These are phyloP conservation scores for Citrus maxima DNA, from an alignment of 345 rosid species.

Conservation along the genomic window DNA sequence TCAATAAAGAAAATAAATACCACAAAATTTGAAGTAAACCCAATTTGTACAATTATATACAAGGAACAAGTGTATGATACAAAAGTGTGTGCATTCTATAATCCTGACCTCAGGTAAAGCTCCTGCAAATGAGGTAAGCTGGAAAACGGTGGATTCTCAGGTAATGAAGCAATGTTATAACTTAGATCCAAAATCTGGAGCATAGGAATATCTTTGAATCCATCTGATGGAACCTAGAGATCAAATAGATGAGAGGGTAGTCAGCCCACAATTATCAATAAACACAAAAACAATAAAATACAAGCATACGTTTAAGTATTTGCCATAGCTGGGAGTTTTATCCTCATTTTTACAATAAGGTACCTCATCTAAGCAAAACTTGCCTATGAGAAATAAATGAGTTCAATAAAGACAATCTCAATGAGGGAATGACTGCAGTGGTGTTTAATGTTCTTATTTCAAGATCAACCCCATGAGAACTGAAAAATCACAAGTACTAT, in stretches of 20 bases:
- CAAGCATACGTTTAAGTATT: not conserved
- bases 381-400: not conserved
- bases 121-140: constrained; percentile 65
- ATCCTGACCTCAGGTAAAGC: constrained; percentile 76
- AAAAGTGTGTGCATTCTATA: not conserved
- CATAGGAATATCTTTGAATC: constrained; percentile 62
- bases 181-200: constrained; percentile 84
- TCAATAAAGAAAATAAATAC: constrained; percentile 13
- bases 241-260: constrained; percentile 16
- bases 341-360: not conserved
- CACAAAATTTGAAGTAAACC: not conserved
- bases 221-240: constrained; percentile 68
- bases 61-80: not conserved
- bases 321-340: not conserved
- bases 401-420: not conserved
- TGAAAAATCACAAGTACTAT: not conserved
- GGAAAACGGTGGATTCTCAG: constrained; percentile 57
- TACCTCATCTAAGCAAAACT: not conserved
- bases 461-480: not conserved
- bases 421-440: not conserved
- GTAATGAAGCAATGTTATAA: constrained; percentile 57
- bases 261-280: constrained; percentile 15
- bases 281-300: not conserved
- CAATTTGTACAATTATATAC: not conserved
- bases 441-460: not conserved